Base-by-base conservation (phyloP, 2,329 filamentous ascomycete species). In the Thielaviopsis euricoi region DNA sequence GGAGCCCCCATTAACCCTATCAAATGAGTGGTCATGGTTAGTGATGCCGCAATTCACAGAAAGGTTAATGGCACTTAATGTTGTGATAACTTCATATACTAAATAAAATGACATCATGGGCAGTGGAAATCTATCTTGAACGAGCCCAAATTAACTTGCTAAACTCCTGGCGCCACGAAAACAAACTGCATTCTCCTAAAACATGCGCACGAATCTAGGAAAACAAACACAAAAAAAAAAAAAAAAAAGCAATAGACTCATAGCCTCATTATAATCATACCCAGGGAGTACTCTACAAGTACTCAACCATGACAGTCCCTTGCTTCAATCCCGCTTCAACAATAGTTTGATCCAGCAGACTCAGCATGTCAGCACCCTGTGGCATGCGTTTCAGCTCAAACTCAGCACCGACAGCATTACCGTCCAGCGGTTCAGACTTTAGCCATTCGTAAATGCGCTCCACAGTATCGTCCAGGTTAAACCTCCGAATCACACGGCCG, bases 271-370 rank as follows among this genome's bases (percentile, higher is more conserved):
- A 43, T 15, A n/a, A 43, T n/a, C 13, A 7, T n/a, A 15, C 37
- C 17, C 15, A n/a, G n/a, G 13, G 17, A 4, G 49, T 63, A 73
- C 29, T 79, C 76, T 87, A 84, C 59, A 87, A 71, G 66, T 89
- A 94, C 69, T 96, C 93, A 64, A 98, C 85, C 88, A 96, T 96
- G 7, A 98, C 85, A 0, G 89, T 95, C 3, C 86, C 89, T 66
- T 94, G 91, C 74, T 93, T 95, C 64, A 98, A 71, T 0, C 90
- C 89, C 0, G 86, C 88, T 66, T 89, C 85, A 63, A 81, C 81
- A 61, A 98, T 86, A 0, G 82, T 87, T 62, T 78, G 73, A 53
- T 89, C 84, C 53, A 96, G 74, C 57, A 76, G 72, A 19, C 86
- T 83, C 49, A 96, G 85, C 60, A 98, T 71, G 65, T 98, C 93